phyloP scores from a whole-genome alignment of 2,329 filamentous ascomycete species.

The Xylaria multiplex region DNA sequence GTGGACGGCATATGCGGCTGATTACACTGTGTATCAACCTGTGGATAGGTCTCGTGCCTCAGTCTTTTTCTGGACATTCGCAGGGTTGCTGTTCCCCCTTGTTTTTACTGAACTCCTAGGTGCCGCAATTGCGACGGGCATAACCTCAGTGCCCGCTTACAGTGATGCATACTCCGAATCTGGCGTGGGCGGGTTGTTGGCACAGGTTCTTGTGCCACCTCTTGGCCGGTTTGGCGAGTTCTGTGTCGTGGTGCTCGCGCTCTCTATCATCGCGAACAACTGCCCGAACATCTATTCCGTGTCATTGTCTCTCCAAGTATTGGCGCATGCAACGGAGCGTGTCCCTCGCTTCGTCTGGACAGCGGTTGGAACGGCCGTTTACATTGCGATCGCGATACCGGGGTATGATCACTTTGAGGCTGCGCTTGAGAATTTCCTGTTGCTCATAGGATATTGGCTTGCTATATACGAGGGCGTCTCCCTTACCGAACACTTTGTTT shows the following conservation, averaged over 20 bases:
- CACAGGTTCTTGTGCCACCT: slow-evolving; percentile 69
- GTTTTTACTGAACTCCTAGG: slow-evolving; percentile 80
- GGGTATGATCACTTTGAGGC: slow-evolving; percentile 73
- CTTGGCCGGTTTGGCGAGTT: slow-evolving; percentile 77
- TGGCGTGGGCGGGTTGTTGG: slow-evolving; percentile 73
- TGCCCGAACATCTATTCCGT: slow-evolving; percentile 77
- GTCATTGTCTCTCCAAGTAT: slow-evolving; percentile 36
- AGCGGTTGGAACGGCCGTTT: slow-evolving; percentile 67
- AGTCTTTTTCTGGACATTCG: slow-evolving; percentile 75
- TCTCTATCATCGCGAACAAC: slow-evolving; percentile 76
- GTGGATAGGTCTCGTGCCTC: slow-evolving; percentile 65
- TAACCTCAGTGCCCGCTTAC: slow-evolving; percentile 64
- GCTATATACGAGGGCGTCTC: slow-evolving; percentile 76
- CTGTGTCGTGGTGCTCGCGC: slow-evolving; percentile 72
- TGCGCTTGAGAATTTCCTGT: slow-evolving; percentile 77
- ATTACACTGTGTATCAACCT: slow-evolving; percentile 85
- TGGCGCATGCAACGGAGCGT: slow-evolving; percentile 48
- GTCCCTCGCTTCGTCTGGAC: slow-evolving; percentile 77
- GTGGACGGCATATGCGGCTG: slow-evolving; percentile 79
- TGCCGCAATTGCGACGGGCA: slow-evolving; percentile 74
- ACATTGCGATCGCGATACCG: slow-evolving; percentile 75
- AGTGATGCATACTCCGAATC: slow-evolving; percentile 63
- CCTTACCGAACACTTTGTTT: slow-evolving; percentile 74
- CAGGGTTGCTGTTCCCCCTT: slow-evolving; percentile 75
- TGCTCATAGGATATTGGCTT: slow-evolving; percentile 76